Percentiles rank a stretch among this genome's conserved stretches.
Evolutionary conservation across 2,329 filamentous ascomycete species (phyloP).

Genomic region (Massarina eburnea): DNA sequence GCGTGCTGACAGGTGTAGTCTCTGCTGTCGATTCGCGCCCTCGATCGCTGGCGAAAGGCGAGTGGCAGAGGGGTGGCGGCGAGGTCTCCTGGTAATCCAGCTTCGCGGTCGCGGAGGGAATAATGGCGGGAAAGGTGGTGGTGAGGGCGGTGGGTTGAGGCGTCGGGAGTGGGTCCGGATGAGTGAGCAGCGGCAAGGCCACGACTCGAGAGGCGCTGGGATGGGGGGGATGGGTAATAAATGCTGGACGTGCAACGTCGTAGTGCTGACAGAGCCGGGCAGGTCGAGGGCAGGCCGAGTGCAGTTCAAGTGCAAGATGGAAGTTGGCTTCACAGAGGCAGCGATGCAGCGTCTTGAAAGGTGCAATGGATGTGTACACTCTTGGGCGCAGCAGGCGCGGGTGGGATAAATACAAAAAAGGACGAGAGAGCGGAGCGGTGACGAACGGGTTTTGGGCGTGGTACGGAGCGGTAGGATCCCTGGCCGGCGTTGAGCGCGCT

Average conservation of each 20-base stretch:
- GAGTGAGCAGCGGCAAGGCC: constrained; percentile 8
- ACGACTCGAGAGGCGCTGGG: not conserved
- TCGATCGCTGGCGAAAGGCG: constrained; percentile 50
- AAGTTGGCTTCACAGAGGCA: not conserved
- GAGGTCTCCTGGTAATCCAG: constrained; percentile 57
- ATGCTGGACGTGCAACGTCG: not conserved
- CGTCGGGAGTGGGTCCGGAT: constrained; percentile 14
- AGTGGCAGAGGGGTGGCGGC: constrained; percentile 56
- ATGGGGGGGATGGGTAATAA: not conserved
- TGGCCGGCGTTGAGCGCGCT: too few species aligned
- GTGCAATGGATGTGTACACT: not conserved
- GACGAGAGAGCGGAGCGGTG: not conserved
- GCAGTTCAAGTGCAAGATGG: too few species aligned
- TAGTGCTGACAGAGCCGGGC: too few species aligned
- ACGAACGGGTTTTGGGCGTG: not conserved
- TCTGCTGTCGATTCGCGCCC: constrained; percentile 55
- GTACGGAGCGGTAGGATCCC: too few species aligned
- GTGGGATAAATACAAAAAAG: not conserved
- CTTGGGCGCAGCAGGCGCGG: not conserved
- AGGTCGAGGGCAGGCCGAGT: not conserved
- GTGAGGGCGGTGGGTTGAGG: not conserved
- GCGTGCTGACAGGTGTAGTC: constrained; percentile 52
- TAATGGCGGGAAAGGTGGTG: not conserved
- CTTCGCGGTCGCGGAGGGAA: constrained; percentile 46
- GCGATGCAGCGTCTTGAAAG: not conserved